Percentiles rank a stretch among this genome's conserved stretches.
Conservation (phyloP, 306 rosid species). For the Trifolium subterraneum region DNA sequence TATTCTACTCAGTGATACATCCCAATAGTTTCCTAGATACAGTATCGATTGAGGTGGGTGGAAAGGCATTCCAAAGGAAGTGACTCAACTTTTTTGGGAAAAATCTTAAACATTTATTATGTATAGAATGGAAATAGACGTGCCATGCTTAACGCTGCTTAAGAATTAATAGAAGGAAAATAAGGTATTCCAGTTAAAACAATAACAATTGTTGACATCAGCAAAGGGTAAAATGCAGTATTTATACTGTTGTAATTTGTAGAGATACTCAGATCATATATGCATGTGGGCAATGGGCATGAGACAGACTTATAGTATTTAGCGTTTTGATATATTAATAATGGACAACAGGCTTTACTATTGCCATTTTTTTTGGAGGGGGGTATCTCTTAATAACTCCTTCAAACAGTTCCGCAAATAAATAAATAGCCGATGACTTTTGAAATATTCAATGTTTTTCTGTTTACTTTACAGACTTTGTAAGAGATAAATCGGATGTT, state of each 20-base stretch:
- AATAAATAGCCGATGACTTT: slow-evolving; percentile 4
- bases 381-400: not conserved
- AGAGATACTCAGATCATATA: not conserved
- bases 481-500: slow-evolving; percentile 21
- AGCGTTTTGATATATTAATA: slow-evolving; percentile 13
- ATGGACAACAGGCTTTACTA: not conserved
- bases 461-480: not conserved
- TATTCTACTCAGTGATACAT: not conserved
- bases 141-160: slow-evolving; percentile 5
- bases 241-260: not conserved
- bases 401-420: not conserved
- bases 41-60: not conserved
- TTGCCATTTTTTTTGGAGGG: not conserved
- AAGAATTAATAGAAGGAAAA: slow-evolving; percentile 4
- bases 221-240: not conserved
- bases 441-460: not conserved
- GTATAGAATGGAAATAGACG: slow-evolving; percentile 1
- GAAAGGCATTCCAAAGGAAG: slow-evolving; percentile 7
- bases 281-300: slow-evolving; percentile 8
- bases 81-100: not conserved
- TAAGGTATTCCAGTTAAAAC: not conserved
- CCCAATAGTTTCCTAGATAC: slow-evolving; percentile 26
- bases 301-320: slow-evolving; percentile 23
- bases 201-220: not conserved
- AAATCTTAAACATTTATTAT: not conserved